Evolutionary conservation across 1,284 basidiomycete genomes (phyloP), one percentile per base, ranked within the genome.

Genomic region (Vanrija pseudolonga): DNA sequence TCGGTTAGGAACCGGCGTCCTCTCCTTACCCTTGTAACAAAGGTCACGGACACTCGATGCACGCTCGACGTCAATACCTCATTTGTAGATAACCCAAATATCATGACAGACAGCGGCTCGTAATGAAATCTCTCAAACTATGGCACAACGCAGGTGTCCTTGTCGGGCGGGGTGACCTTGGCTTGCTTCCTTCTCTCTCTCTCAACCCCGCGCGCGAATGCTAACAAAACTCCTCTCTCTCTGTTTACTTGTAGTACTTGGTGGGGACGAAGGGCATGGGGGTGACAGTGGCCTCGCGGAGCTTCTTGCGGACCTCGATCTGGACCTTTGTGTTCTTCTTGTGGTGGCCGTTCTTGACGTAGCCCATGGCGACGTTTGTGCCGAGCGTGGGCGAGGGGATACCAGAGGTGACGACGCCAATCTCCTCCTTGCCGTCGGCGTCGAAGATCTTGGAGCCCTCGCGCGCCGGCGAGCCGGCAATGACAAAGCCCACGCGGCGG

Each of bases 341-440:
- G 79, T 97, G 91, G 74, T 82, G 84, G 0, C 91, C 92, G 36
- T 79, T 82, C 56, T 79, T 76, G 47, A 98, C 83, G 68, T 97
- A 95, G 0, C 86, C 95, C 95, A 98, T 98, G 7, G 94, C 91
- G 66, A 98, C 90, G 77, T 98, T 97, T 73, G 87, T 85, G 4
- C 85, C 85, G 1, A 94, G 79, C 2, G 91, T 89, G 0, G 94
- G 94, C 1, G 91, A 94, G 7, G 96, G 96, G 57, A 98, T 97
- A 48, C 95, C 95, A 0, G 92, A 97, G 0, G 95, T 98, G 38
- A 98, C 83, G 12, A 78, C 69, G 24, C 91, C 89, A 58, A 90
- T 82, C 57, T 80, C 77, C 47, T 86, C 81, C 12, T 77, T 71
- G 12, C 79, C 80, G 14, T 79, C 78, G 0, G 82, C 81, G 7